phyloP scores from a whole-genome alignment of 1,284 basidiomycete genomes.

The Leccinum solheimii region DNA sequence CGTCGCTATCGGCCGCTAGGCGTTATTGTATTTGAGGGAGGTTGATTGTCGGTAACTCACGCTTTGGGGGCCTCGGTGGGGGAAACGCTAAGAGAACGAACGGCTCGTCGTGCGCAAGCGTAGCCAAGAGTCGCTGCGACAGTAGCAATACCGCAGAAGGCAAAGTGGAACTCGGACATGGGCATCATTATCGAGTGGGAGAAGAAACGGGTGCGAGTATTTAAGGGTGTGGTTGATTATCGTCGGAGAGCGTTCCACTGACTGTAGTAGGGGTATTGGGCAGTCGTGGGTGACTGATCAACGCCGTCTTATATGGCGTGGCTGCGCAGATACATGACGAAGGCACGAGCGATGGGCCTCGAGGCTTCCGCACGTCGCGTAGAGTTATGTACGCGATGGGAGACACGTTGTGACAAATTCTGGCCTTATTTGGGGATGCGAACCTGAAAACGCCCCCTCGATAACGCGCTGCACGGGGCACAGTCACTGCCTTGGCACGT shows the following conservation, averaged over 20 bases:
- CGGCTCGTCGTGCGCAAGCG: slow-evolving; percentile 46
- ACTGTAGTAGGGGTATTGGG: slow-evolving; percentile 17
- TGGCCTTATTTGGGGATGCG: slow-evolving; percentile 8
- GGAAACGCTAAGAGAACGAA: slow-evolving; percentile 19
- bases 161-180: slow-evolving; percentile 44
- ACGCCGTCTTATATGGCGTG: slow-evolving; percentile 35
- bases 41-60: slow-evolving; percentile 34
- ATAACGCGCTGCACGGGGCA: slow-evolving; percentile 16
- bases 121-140: slow-evolving; percentile 60
- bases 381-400: slow-evolving; percentile 11
- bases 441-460: slow-evolving; percentile 2
- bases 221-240: slow-evolving; percentile 19
- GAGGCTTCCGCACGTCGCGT: slow-evolving; percentile 30
- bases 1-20: slow-evolving; percentile 35
- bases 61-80: slow-evolving; percentile 22
- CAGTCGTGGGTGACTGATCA: slow-evolving; percentile 21
- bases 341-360: slow-evolving; percentile 32
- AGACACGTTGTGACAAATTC: slow-evolving; percentile 16
- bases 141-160: slow-evolving; percentile 55
- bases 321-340: slow-evolving; percentile 26
- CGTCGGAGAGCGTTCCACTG: not conserved
- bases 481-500: slow-evolving; percentile 17
- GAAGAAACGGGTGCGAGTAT: slow-evolving; percentile 18
- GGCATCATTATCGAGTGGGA: slow-evolving; percentile 28
- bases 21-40: slow-evolving; percentile 32